Evolutionary conservation across 148 eudicot species (phyloP).

Genomic region (Rhododendron simsii): DNA sequence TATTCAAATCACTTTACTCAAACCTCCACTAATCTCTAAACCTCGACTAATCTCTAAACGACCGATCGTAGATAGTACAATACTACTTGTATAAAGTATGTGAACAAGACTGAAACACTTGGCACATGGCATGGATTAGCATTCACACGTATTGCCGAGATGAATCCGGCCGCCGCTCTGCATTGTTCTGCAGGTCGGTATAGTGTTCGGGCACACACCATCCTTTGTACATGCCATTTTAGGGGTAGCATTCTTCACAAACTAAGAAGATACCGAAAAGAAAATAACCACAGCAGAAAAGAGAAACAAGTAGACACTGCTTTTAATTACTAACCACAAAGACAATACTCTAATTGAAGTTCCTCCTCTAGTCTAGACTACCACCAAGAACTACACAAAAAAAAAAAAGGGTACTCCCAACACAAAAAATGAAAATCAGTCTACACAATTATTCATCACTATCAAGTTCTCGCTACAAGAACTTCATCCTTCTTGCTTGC

Average conservation of each 20-base stretch:
- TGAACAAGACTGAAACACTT: too few relatives aligned
- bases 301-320: background rate
- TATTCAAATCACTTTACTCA: background rate
- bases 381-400: background rate
- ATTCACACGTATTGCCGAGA: too few relatives aligned
- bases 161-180: too few relatives aligned
- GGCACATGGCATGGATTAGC: too few relatives aligned
- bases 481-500: constrained; percentile 26
- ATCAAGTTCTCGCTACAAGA: constrained; percentile 11
- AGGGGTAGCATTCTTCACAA: background rate
- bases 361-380: background rate
- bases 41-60: too few relatives aligned
- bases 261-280: background rate
- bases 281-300: background rate
- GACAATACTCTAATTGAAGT: background rate
- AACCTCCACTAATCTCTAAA: too few relatives aligned
- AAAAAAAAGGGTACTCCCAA: background rate
- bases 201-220: too few relatives aligned
- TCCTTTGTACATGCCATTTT: background rate
- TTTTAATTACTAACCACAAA: background rate
- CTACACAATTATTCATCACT: background rate
- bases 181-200: too few relatives aligned
- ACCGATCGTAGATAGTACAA: too few relatives aligned
- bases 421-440: background rate
- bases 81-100: too few relatives aligned